Base-by-base conservation (phyloP, 2,329 filamentous ascomycete species). In the Cercospora sp. region DNA sequence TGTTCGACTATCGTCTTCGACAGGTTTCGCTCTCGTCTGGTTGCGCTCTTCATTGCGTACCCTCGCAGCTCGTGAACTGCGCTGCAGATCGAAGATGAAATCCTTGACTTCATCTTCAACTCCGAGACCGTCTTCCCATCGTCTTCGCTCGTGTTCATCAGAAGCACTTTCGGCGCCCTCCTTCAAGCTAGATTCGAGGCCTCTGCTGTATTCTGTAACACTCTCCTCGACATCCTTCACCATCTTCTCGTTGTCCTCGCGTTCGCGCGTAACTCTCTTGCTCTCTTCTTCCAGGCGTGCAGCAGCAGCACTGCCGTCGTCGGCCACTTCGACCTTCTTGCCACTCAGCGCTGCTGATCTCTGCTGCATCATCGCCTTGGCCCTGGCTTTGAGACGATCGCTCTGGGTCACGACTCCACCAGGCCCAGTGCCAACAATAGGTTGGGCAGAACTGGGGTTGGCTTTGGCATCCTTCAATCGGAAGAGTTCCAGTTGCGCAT, bases 351-450 rank as follows among this genome's bases (percentile, higher is more conserved):
- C 94, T 65, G 95, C 95, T 73, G 95, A 94, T 68, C 95, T 91
- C 76, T 97, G 94, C 82, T 98, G 94, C 95, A 99, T 99, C 89
- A 97, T 97, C 45, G 94, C 94, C 82, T 94, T 97, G 33, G 95
- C 94, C 73, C 94, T 89, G 40, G 95, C 95, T 83, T 97, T 98
- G 73, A 98, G 87, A 64, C 94, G 89, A 80, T 99, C 95, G 3
- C 93, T 91, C 80, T 99, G 95, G 0, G 95, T 99, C 51, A 99
- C 88, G 55, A 88, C 82, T 63, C 95, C 95, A 53, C 94, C 94
- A 67, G 94, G 94, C 9, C 95, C 95, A 69, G 94, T 98, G 57
- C 95, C 95, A 68, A 98, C 88, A 71, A 99, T 93, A 31, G 89
- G 86, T 20, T 91, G 85, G 9, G 92, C 90, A 76, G 91, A 92